Percentiles rank a stretch among this genome's conserved stretches.
These are phyloP conservation scores for Zygoascus sp. DNA, from an alignment of 1,139 yeast genomes.

Conservation along the genomic window DNA sequence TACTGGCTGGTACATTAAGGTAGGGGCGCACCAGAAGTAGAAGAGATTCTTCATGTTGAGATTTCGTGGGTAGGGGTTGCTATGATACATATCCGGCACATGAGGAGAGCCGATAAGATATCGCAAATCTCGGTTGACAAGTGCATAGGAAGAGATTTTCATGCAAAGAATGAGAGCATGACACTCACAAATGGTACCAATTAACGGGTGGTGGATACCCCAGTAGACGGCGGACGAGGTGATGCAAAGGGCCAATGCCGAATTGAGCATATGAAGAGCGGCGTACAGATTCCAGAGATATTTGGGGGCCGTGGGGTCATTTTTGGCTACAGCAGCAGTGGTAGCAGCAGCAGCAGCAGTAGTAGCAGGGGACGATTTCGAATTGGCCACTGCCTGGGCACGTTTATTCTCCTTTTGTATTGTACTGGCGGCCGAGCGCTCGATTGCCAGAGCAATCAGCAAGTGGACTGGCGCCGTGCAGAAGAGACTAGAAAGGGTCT, in stretches of 20 bases:
- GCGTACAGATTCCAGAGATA: constrained; percentile 35
- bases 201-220: constrained; percentile 38
- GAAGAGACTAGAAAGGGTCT: constrained; percentile 27
- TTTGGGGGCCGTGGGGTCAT: constrained; percentile 18
- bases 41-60: constrained; percentile 35
- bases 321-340: background rate
- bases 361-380: background rate
- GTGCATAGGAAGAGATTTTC: constrained; percentile 42
- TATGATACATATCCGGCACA: constrained; percentile 35
- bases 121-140: constrained; percentile 42
- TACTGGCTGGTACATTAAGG: constrained; percentile 44
- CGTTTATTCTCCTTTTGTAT: constrained; percentile 8
- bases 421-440: constrained; percentile 27
- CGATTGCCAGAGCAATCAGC: constrained; percentile 37
- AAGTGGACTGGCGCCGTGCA: constrained; percentile 36
- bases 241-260: constrained; percentile 30
- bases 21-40: constrained; percentile 45
- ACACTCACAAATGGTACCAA: constrained; percentile 42
- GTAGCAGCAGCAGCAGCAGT: background rate
- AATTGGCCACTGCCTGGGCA: background rate
- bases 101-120: constrained; percentile 24
- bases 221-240: constrained; percentile 36
- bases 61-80: constrained; percentile 39
- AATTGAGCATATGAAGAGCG: constrained; percentile 35
- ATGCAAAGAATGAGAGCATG: constrained; percentile 40